Evolutionary conservation across 371 early-diverging fungal genomes (phyloP).

Genomic region (Mucor plumbeus): DNA sequence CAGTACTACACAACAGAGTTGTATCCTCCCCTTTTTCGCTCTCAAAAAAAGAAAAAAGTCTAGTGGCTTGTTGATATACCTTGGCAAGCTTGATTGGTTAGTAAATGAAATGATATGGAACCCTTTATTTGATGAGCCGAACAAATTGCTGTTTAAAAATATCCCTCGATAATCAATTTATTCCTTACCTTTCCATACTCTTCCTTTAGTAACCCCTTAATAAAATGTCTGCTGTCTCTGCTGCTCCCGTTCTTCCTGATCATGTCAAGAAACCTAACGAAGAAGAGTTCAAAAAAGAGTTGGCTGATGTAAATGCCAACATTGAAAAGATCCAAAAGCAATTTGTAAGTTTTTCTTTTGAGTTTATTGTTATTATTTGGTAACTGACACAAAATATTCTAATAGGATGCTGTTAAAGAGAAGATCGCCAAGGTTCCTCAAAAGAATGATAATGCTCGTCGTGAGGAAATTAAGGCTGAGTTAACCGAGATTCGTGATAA

Average conservation of each 20-base stretch:
- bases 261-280: conserved; percentile 60
- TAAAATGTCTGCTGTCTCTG: conserved; percentile 1
- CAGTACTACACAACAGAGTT: not conserved
- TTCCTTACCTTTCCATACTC: conserved; percentile 9
- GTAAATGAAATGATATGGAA: conserved; percentile 4
- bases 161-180: conserved; percentile 8
- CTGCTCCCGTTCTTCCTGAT: conserved; percentile 42
- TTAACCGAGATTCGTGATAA: conserved; percentile 70
- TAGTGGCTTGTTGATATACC: conserved; percentile 26
- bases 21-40: not conserved
- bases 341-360: conserved; percentile 44
- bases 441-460: conserved; percentile 50
- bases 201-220: not conserved
- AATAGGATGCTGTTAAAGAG: conserved; percentile 64
- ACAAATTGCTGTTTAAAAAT: not conserved
- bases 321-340: conserved; percentile 66
- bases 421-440: conserved; percentile 56
- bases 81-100: conserved; percentile 17
- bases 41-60: conserved; percentile 10
- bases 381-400: not conserved
- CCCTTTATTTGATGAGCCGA: not conserved
- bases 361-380: not conserved
- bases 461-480: conserved; percentile 64
- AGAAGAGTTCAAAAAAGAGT: conserved; percentile 48
- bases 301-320: conserved; percentile 55